Evolutionary conservation across 345 rosid genomes (phyloP).

Genomic region (Brassica carinata): DNA sequence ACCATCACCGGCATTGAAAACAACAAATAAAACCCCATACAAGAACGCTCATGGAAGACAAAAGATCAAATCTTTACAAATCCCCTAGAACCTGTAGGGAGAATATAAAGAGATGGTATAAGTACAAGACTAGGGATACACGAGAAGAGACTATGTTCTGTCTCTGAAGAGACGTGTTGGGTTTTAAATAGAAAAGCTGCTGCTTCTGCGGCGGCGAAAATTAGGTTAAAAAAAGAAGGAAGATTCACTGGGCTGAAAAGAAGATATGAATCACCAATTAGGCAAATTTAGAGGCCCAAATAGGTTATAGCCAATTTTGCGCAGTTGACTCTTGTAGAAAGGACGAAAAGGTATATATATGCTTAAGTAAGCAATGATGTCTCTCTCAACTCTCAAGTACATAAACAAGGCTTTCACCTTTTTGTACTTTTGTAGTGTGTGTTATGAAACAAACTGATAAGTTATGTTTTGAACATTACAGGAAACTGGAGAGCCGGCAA

Average conservation of each 20-base stretch:
- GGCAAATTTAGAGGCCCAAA: constrained; percentile 8
- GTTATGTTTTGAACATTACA: background rate
- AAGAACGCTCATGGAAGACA: background rate
- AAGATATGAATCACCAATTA: background rate
- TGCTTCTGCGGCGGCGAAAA: constrained; percentile 22
- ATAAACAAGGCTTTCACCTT: background rate
- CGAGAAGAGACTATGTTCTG: background rate
- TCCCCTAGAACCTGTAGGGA: background rate
- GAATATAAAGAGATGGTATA: background rate
- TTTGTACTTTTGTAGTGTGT: background rate
- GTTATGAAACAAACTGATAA: background rate
- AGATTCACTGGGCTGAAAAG: background rate
- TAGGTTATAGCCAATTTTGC: constrained; percentile 53
- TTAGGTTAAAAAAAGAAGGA: constrained; percentile 32
- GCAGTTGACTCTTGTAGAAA: constrained; percentile 66
- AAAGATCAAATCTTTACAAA: background rate
- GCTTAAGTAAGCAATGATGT: background rate
- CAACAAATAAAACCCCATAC: background rate
- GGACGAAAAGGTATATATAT: constrained; percentile 61
- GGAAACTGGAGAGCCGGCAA: constrained; percentile 2
- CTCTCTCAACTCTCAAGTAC: background rate
- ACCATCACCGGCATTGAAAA: constrained; percentile 39
- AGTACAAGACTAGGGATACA: background rate
- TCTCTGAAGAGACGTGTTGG: background rate
- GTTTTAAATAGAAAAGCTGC: constrained; percentile 17